Evolutionary conservation across 2,329 filamentous ascomycete species (phyloP).

Genomic region (Scedosporium apiospermum): DNA sequence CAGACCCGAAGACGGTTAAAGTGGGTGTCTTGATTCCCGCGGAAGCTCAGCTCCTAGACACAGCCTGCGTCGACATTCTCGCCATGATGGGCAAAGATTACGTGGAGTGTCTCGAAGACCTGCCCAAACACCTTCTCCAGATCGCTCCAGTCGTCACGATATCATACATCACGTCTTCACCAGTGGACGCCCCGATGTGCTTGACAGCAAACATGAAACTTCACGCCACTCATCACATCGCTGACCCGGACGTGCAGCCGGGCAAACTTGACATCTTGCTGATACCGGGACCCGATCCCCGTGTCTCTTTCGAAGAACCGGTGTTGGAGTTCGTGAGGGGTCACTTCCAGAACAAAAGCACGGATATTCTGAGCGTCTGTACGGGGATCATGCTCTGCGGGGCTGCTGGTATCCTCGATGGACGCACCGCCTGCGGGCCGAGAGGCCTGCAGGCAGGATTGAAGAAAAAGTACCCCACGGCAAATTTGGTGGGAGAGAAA

Average conservation of each 20-base stretch:
- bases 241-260: constrained; percentile 35
- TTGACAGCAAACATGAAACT: constrained; percentile 31
- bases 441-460: constrained; percentile 31
- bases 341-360: constrained; percentile 26
- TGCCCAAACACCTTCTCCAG: constrained; percentile 26
- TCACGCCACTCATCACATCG: constrained; percentile 31
- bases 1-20: constrained; percentile 19
- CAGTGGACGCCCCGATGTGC: constrained; percentile 23
- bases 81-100: constrained; percentile 36
- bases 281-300: constrained; percentile 40
- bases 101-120: constrained; percentile 19
- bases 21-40: constrained; percentile 42
- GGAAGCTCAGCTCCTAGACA: constrained; percentile 38
- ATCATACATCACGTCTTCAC: constrained; percentile 34
- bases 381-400: constrained; percentile 39
- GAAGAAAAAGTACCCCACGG: constrained; percentile 24
- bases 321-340: constrained; percentile 31
- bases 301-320: constrained; percentile 18
- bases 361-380: constrained; percentile 42
- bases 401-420: constrained; percentile 36
- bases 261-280: constrained; percentile 41
- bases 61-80: constrained; percentile 40
- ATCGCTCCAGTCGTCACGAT: constrained; percentile 33
- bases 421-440: constrained; percentile 36
- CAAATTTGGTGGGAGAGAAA: constrained; percentile 33